Conservation (phyloP, 768 basidiomycete species). For the Podaxis carcinomalis region DNA sequence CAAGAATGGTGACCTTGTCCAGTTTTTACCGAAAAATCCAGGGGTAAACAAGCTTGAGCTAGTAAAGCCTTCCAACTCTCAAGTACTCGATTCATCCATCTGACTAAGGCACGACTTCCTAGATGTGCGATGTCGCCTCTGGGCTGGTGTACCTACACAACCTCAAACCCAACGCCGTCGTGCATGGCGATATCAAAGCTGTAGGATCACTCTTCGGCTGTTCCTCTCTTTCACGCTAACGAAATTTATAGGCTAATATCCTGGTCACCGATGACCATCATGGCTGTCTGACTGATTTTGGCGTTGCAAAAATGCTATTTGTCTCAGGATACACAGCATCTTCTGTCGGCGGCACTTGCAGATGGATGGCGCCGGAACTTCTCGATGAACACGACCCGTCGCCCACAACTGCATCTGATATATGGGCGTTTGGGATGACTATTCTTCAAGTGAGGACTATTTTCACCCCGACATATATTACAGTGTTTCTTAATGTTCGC, state of each 20-base stretch:
- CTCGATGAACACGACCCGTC: conserved; percentile 12
- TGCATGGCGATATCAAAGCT: conserved; percentile 36
- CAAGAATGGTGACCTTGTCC: conserved; percentile 12
- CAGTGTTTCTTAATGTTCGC: not conserved
- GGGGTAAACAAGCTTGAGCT: conserved; percentile 22
- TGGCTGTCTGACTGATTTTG: conserved; percentile 34
- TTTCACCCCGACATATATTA: not conserved
- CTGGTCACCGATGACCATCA: conserved; percentile 26
- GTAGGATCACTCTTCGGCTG: conserved; percentile 14
- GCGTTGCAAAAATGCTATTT: conserved; percentile 33
- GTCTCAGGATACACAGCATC: conserved; percentile 31
- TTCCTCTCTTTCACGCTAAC: not conserved
- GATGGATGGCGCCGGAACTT: conserved; percentile 38
- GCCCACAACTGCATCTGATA: conserved; percentile 24
- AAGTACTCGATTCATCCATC: not conserved
- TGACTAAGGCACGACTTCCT: not conserved
- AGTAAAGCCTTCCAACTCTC: not conserved
- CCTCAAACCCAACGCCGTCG: conserved; percentile 14
- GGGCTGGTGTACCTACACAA: conserved; percentile 17
- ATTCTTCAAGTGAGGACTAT: conserved; percentile 26
- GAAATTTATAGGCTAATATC: conserved; percentile 28
- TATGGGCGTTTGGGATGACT: conserved; percentile 34
- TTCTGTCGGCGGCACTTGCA: conserved; percentile 26
- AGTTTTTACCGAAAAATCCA: not conserved
- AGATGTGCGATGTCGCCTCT: conserved; percentile 14